A percentile compares a stretch with the other conserved stretches of the same genome.
Evolutionary conservation across 2,329 filamentous ascomycete genomes (phyloP).

Genomic region (Trichoderma sp.): DNA sequence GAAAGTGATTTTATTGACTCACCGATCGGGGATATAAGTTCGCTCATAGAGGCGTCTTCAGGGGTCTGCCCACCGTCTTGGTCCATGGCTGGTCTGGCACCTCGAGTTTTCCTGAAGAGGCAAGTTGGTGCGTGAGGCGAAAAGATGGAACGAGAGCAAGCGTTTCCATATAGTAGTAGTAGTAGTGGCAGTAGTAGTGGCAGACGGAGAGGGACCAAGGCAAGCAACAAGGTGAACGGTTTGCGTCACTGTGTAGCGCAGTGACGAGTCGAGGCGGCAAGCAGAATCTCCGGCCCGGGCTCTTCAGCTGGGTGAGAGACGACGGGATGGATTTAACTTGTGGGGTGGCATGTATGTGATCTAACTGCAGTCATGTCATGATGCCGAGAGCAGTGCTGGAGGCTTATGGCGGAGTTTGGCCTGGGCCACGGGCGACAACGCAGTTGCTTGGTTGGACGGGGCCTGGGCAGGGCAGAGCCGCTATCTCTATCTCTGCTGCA

Average conservation of each 20-base stretch:
- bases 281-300: neutral
- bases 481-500: neutral
- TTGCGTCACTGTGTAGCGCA: neutral
- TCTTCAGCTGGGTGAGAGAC: neutral
- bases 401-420: neutral
- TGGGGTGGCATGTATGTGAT: neutral
- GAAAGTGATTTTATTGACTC: constrained; percentile 38
- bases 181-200: no score
- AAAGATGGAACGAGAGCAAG: neutral
- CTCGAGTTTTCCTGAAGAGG: constrained; percentile 14
- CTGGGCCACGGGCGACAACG: neutral
- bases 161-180: neutral
- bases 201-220: neutral
- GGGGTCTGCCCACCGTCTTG: constrained; percentile 43
- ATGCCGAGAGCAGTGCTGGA: neutral
- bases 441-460: constrained; percentile 1
- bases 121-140: constrained; percentile 17
- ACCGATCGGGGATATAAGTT: constrained; percentile 56
- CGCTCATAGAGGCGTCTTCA: constrained; percentile 43
- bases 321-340: neutral
- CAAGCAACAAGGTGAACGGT: neutral
- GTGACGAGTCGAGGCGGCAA: neutral
- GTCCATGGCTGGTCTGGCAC: constrained; percentile 32
- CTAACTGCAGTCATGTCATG: constrained; percentile 1
- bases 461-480: neutral